Evolutionary conservation across 2,329 filamentous ascomycete species (phyloP), one percentile per base, ranked within the genome.

Genomic region (Sphaerulina populicola): DNA sequence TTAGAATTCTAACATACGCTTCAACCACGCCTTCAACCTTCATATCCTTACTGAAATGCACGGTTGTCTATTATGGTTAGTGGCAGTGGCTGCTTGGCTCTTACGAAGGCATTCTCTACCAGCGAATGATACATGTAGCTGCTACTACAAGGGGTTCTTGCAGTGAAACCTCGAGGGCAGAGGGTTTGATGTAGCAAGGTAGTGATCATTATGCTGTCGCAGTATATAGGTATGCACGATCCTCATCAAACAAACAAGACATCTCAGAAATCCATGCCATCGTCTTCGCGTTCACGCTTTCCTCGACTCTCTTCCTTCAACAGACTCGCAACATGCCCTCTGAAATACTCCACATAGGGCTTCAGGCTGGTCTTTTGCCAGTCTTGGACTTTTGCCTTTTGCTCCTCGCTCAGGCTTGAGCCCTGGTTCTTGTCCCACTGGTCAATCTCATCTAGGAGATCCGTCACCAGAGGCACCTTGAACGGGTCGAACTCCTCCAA

Each of bases 301-400:
- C 66, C 56, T 36, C 57, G 66, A 54, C 57, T 70, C 62, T 86
- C 83, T 53, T 94, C 91, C 68, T 84, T 90, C 68, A 96, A 77
- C 49, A 98, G 68, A 0, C 74, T 77, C 8, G 80, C 77, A 6
- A 97, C 88, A 69, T 96, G 94, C 0, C 76, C 78, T 60, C 86
- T 79, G 70, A 98, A 97, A 60, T 85, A 83, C 52, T 97, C 90
- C 33, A 97, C 82, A 66, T 94, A 97, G 7, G 89, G 88, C 72
- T 86, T 94, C 64, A 98, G 70, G 58, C 88, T 88, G 21, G 93
- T 98, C 80, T 97, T 98, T 71, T 98, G 91, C 83, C 91, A 97
- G 66, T 98, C 93, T 59, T 84, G 79, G 43, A 86, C 63, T 50
- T 72, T 73, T 62, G 76, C 80, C 50, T 63, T 67, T 49, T 74